Conservation (phyloP, 2,329 filamentous ascomycete genomes). For the Fusarium luffae region DNA sequence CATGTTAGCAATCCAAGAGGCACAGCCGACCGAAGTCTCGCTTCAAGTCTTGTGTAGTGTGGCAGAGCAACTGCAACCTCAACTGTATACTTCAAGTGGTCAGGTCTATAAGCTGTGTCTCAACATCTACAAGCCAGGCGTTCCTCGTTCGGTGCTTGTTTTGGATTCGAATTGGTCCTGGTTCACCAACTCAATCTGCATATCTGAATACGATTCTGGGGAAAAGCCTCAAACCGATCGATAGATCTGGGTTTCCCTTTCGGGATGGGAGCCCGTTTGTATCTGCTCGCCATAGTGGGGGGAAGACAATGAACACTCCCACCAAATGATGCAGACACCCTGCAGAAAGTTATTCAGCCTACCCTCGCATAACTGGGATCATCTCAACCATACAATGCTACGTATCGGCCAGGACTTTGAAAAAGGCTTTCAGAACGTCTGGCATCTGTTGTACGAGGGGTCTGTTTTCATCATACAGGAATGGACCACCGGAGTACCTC, state of each 20-base stretch:
- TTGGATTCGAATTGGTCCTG: conserved; percentile 19
- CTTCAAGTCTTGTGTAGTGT: conserved; percentile 23
- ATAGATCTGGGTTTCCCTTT: conserved; percentile 29
- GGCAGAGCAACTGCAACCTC: conserved; percentile 10
- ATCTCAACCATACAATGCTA: conserved; percentile 24
- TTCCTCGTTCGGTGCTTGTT: conserved; percentile 21
- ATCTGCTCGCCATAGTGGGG: conserved; percentile 9
- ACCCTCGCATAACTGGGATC: conserved; percentile 22
- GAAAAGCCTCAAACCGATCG: conserved; percentile 29
- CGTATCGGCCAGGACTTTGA: conserved; percentile 20
- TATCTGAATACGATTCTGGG: conserved; percentile 29
- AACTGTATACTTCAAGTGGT: conserved; percentile 5
- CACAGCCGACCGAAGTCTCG: conserved; percentile 20
- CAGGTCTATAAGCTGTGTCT: conserved; percentile 10
- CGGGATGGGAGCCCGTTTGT: conserved; percentile 21
- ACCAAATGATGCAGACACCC: conserved; percentile 26
- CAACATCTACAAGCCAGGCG: neutral
- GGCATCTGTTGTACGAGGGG: conserved; percentile 43
- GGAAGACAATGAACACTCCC: conserved; percentile 28
- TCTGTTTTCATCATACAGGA: conserved; percentile 23
- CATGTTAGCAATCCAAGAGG: conserved; percentile 2
- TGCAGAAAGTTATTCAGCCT: conserved; percentile 24
- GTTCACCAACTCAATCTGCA: conserved; percentile 14
- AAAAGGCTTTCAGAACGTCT: conserved; percentile 27
- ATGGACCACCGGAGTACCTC: conserved; percentile 20